These are phyloP conservation scores for Starmera pachycereana DNA, from an alignment of 805 yeast genomes.

Conservation along the genomic window DNA sequence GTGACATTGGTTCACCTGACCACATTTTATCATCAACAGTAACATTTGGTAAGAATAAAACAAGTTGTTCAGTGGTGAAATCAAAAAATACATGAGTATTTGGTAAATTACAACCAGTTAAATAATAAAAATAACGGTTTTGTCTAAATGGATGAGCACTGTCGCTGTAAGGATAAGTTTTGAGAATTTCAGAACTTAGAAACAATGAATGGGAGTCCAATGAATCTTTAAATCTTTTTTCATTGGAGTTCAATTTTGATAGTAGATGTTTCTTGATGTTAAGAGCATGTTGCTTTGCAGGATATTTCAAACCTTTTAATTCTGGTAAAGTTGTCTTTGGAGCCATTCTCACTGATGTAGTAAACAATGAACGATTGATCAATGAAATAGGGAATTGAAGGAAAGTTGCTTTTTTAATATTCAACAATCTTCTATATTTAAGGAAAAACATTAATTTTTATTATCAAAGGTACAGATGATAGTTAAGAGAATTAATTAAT, in stretches of 20 bases:
- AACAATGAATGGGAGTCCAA: conserved; percentile 30
- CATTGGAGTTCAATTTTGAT: conserved; percentile 8
- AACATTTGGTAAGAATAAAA: conserved; percentile 71
- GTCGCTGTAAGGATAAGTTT: conserved; percentile 67
- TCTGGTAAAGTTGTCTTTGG: no score
- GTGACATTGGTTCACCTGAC: conserved; percentile 78
- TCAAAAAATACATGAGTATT: conserved; percentile 63
- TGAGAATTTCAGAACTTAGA: conserved; percentile 49
- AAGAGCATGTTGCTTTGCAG: conserved; percentile 70
- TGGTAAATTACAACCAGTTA: conserved; percentile 75
- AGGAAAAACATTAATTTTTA: no score
- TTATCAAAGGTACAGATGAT: no score
- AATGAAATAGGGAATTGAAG: no score
- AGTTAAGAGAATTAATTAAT: no score
- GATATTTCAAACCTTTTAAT: conserved; percentile 40
- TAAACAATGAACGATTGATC: no score
- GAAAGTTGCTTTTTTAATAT: no score
- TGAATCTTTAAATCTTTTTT: conserved; percentile 12
- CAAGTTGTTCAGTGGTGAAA: conserved; percentile 41
- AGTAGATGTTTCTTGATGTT: conserved; percentile 35
- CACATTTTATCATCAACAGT: conserved; percentile 91
- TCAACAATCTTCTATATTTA: no score
- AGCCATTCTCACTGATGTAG: no score
- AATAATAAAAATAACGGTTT: conserved; percentile 80
- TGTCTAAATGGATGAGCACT: conserved; percentile 74